Evolutionary conservation across 2,329 filamentous ascomycete genomes (phyloP).

Genomic region (Stagonosporopsis cucurbitacearum): DNA sequence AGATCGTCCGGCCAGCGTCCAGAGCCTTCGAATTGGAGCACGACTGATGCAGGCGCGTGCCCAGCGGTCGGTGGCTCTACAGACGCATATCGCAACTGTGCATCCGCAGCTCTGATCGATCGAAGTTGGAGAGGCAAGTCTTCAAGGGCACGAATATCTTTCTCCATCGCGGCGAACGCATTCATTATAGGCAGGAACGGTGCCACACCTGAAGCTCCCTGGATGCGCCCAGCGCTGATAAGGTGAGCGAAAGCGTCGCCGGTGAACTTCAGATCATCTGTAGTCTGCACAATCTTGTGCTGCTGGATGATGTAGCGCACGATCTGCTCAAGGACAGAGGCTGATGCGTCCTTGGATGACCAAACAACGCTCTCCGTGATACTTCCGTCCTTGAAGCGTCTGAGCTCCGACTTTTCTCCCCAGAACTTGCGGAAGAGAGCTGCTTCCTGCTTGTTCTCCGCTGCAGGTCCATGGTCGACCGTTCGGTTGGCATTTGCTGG

Average conservation of each 20-base stretch:
- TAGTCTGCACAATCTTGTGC: slow-evolving; percentile 69
- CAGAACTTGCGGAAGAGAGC: slow-evolving; percentile 87
- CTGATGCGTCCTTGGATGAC: slow-evolving; percentile 65
- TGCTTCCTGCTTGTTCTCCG: slow-evolving; percentile 84
- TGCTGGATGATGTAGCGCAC: slow-evolving; percentile 71
- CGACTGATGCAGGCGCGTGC: slow-evolving; percentile 71
- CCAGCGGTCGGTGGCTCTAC: slow-evolving; percentile 60
- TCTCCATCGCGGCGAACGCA: slow-evolving; percentile 75
- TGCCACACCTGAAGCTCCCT: slow-evolving; percentile 50
- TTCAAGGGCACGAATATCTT: slow-evolving; percentile 76
- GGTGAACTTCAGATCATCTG: slow-evolving; percentile 55
- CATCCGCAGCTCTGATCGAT: slow-evolving; percentile 75
- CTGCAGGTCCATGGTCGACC: slow-evolving; percentile 86
- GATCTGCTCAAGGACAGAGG: slow-evolving; percentile 79
- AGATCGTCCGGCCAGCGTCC: slow-evolving; percentile 93
- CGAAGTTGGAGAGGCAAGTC: slow-evolving; percentile 87
- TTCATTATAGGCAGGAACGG: slow-evolving; percentile 73
- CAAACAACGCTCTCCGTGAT: slow-evolving; percentile 93
- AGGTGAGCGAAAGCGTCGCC: slow-evolving; percentile 56
- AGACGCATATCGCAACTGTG: slow-evolving; percentile 77
- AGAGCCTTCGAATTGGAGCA: slow-evolving; percentile 92
- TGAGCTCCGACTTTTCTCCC: slow-evolving; percentile 90
- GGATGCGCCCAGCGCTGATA: slow-evolving; percentile 47
- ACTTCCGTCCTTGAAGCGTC: slow-evolving; percentile 93
- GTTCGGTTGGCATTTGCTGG: slow-evolving; percentile 73